These are phyloP conservation scores for Geranomyces michiganensis DNA, from an alignment of 192 early-diverging fungal species.

Conservation along the genomic window DNA sequence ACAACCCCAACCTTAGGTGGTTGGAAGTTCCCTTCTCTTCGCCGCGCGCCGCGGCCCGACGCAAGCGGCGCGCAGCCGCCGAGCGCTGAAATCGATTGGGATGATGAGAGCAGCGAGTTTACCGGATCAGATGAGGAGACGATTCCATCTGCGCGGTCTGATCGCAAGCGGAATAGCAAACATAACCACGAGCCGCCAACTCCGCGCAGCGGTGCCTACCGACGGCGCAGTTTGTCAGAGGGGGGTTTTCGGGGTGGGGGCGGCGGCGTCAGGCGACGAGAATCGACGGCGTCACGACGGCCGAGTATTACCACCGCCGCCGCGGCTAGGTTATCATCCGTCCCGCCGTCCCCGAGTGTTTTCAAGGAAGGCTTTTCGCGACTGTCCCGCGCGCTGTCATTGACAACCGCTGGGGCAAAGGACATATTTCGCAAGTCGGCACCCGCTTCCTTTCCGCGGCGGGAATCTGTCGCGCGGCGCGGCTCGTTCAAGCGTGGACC, in stretches of 20 bases:
- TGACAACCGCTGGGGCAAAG: background rate
- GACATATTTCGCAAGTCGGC: background rate
- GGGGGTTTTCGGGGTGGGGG: conserved; percentile 1
- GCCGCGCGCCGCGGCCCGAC: background rate
- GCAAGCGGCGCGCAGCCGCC: background rate
- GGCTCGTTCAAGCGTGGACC: background rate
- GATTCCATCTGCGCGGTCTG: too few species aligned
- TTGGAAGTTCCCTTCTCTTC: conserved; percentile 23
- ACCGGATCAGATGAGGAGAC: conserved; percentile 16
- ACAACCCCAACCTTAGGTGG: conserved; percentile 19
- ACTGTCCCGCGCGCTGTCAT: conserved; percentile 13
- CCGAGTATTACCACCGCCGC: background rate
- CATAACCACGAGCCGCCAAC: background rate
- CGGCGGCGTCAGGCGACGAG: conserved; percentile 2
- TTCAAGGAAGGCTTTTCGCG: conserved; percentile 16
- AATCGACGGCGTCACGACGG: background rate
- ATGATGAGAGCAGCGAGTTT: conserved; percentile 17
- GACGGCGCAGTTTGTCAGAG: background rate
- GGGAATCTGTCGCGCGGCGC: background rate
- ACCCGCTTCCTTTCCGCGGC: background rate
- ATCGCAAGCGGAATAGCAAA: too few species aligned
- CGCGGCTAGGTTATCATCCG: background rate
- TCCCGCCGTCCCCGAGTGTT: conserved; percentile 12
- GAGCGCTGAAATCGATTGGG: conserved; percentile 1
- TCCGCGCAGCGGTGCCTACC: background rate